Evolutionary conservation across 2,329 filamentous ascomycete species (phyloP).

Genomic region (Botryosphaeria dothidea): DNA sequence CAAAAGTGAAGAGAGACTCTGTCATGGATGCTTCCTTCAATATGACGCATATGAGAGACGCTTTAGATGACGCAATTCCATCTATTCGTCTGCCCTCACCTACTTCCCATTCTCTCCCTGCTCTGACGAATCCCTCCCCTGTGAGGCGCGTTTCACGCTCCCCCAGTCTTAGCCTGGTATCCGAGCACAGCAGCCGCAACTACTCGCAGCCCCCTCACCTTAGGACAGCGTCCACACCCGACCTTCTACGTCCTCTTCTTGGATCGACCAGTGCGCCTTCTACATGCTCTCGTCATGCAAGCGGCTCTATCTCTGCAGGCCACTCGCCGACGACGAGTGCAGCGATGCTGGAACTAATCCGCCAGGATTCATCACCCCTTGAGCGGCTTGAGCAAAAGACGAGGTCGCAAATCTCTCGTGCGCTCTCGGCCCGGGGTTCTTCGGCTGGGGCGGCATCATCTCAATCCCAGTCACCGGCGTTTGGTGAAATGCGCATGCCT

Average conservation of each 20-base stretch:
- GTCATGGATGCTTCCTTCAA: neutral
- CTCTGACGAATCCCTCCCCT: neutral
- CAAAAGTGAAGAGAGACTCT: conserved; percentile 10
- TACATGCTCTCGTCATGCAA: neutral
- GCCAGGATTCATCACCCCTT: conserved; percentile 12
- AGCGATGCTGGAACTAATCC: conserved; percentile 13
- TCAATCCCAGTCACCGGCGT: neutral
- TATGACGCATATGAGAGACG: neutral
- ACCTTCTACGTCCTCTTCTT: conserved; percentile 4
- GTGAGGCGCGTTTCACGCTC: neutral
- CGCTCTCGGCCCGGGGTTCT: neutral
- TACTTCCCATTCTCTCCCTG: conserved; percentile 7
- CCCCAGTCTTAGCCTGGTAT: conserved; percentile 10
- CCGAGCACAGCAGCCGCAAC: conserved; percentile 17
- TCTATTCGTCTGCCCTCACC: conserved; percentile 12
- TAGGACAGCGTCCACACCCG: conserved; percentile 9
- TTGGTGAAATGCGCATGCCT: conserved; percentile 13
- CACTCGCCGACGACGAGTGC: conserved; percentile 3
- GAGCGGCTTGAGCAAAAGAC: conserved; percentile 17
- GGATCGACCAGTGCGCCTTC: neutral
- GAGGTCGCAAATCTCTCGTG: conserved; percentile 2
- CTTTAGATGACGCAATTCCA: neutral
- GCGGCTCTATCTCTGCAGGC: neutral
- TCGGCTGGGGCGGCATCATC: conserved; percentile 5
- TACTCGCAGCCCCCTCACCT: neutral